phyloP scores from a whole-genome alignment of 108 stramenopile genomes.

The Craspedostauros australis region DNA sequence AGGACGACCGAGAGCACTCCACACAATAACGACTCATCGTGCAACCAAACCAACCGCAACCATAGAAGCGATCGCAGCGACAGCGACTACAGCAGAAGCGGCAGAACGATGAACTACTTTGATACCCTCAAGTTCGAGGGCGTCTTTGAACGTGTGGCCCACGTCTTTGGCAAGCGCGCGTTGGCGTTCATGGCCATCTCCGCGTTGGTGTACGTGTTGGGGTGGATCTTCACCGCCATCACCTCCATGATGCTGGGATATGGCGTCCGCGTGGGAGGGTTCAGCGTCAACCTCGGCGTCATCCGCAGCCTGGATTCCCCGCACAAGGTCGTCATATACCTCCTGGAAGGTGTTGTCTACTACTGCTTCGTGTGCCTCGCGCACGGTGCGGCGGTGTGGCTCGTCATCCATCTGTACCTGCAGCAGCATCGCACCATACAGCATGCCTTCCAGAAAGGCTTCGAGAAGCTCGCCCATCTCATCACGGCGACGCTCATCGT shows the following conservation, averaged over 20 bases:
- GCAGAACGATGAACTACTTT: no score
- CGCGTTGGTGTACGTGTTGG: not conserved
- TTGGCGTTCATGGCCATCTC: not conserved
- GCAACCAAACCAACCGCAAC: no score
- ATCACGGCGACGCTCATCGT: not conserved
- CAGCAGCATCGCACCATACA: not conserved
- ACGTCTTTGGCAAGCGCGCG: not conserved
- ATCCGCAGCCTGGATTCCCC: not conserved
- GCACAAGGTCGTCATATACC: not conserved
- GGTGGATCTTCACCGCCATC: slow-evolving; percentile 1
- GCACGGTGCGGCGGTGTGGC: slow-evolving; percentile 3
- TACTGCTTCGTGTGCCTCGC: slow-evolving; percentile 9
- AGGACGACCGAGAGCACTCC: slow-evolving; percentile 7
- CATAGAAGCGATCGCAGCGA: no score
- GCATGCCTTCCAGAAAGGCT: not conserved
- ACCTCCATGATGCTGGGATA: not conserved
- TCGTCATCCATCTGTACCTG: slow-evolving; percentile 8
- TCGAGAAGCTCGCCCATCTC: not conserved
- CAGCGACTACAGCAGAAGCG: no score
- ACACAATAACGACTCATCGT: slow-evolving; percentile 11
- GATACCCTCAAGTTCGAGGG: no score
- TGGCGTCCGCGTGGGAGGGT: slow-evolving; percentile 4
- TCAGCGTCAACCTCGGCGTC: not conserved
- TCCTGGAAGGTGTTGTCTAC: not conserved
- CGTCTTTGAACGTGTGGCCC: not conserved